Evolutionary conservation across 495 filamentous ascomycete genomes (phyloP), one percentile per base, ranked within the genome.

Genomic region (Penicillium tannophilum): DNA sequence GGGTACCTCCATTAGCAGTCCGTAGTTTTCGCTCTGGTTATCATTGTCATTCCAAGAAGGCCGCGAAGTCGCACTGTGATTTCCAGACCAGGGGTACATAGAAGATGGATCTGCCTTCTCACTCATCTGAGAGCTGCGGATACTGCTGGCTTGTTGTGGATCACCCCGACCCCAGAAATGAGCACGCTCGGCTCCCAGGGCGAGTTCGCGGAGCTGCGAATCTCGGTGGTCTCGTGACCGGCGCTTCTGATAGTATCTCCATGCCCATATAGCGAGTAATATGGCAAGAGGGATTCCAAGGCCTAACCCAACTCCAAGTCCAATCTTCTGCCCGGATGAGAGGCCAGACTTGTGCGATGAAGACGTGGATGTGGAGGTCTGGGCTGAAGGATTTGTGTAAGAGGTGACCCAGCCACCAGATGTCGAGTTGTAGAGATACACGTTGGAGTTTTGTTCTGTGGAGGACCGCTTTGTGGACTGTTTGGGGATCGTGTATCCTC

Each of bases 341-440:
- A 67, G 59, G 9, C 39, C 30, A 30, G 23, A 19, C 6, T 30
- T 24, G 14, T 56, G 58, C 1, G 49, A 51, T 33, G 57, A 28
- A 10, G 52, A 47, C 12, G 57, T 33, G 9, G 49, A 24, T 1
- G 36, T 33, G n/a, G 47, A 36, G 3, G 30, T 55, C 12, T 19
- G 23, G 12, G 53, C 55, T 2, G 62, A 61, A 0, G 88, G 86
- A 58, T 87, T 85, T 42, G 79, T 82, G 66, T 97, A 98, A 0
- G 78, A 78, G 4, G 81, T 74, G 0, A 84, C 68, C 92, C 91
- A 97, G 12, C 70, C 76, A 66, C 82, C 84, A 3, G 89, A 89
- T 2, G 88, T 90, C 11, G 89, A 79, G 63, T 97, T 94, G 62
- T 91, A 90, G 56, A 97, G 89, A 60, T 85, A 84, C 16, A 82